Conservation (phyloP, 495 filamentous ascomycete genomes). For the Podospora conica region DNA sequence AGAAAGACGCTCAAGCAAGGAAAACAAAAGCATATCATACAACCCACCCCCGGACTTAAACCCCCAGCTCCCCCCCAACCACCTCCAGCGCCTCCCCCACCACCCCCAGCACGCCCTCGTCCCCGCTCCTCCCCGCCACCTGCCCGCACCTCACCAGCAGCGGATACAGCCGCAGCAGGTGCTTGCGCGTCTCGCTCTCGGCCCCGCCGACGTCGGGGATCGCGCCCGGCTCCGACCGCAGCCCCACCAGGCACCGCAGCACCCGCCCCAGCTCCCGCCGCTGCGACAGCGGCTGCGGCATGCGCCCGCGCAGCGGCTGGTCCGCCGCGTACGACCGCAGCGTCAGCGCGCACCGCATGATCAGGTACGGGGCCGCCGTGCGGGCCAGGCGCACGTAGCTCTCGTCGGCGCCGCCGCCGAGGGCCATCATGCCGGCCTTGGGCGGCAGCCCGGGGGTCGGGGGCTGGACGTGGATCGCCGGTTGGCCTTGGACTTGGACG, state of each 20-base stretch:
- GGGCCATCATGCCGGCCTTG: background rate
- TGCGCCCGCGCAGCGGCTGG: constrained; percentile 83
- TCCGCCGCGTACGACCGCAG: constrained; percentile 81
- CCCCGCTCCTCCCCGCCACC: constrained; percentile 58
- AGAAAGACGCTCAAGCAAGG: background rate
- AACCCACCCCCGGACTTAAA: constrained; percentile 15
- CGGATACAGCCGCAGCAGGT: constrained; percentile 76
- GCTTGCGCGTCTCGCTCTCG: constrained; percentile 52
- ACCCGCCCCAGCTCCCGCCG: constrained; percentile 71
- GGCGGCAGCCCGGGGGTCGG: constrained; percentile 19
- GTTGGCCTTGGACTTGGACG: constrained; percentile 43
- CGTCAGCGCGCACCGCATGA: constrained; percentile 72
- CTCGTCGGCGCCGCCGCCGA: constrained; percentile 15
- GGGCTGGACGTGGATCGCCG: constrained; percentile 24
- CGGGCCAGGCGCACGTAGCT: constrained; percentile 58
- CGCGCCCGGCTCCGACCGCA: constrained; percentile 65
- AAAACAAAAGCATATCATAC: background rate
- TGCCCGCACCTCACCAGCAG: constrained; percentile 64
- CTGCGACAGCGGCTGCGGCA: constrained; percentile 83
- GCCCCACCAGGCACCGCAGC: constrained; percentile 53
- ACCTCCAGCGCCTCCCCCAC: constrained; percentile 55
- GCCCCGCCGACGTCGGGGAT: constrained; percentile 58
- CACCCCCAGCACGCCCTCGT: constrained; percentile 55
- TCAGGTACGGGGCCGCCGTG: constrained; percentile 74
- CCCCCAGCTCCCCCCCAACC: constrained; percentile 62